These are phyloP conservation scores for Polygonum maritimum DNA, from an alignment of 148 eudicot species.

Conservation along the genomic window DNA sequence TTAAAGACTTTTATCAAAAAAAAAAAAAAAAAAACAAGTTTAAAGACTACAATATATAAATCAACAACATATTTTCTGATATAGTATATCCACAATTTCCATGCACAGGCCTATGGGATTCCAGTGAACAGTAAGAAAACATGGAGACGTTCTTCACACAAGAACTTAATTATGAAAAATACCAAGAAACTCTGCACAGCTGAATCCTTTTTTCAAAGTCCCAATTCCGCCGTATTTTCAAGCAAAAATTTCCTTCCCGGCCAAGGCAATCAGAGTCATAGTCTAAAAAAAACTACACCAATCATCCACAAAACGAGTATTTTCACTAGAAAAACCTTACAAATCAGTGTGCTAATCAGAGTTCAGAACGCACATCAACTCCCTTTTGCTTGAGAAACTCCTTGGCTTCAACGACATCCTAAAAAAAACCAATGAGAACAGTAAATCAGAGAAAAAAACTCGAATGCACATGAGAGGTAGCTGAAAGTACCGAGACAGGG, in stretches of 20 bases:
- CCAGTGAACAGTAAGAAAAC: background rate
- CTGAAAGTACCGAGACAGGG: background rate
- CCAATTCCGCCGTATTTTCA: background rate
- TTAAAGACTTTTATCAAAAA: too few relatives aligned
- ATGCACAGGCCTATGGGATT: background rate
- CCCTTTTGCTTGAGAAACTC: conserved; percentile 52
- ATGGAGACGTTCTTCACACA: background rate
- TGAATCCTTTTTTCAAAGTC: background rate
- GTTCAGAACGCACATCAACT: conserved; percentile 55
- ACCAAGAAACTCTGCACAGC: background rate
- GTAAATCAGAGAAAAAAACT: background rate
- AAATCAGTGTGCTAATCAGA: background rate
- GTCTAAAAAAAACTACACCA: background rate
- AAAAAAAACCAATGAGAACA: conserved; percentile 1
- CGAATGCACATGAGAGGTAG: background rate
- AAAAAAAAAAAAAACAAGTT: too few relatives aligned
- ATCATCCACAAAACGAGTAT: background rate
- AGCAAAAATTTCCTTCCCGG: background rate
- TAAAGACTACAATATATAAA: background rate
- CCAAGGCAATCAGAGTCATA: background rate
- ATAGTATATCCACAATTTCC: background rate
- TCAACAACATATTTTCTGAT: background rate
- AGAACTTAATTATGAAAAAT: background rate
- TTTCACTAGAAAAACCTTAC: background rate
- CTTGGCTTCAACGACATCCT: conserved; percentile 77